Evolutionary conservation across 228 moss, liverwort and hornwort species (phyloP).

Genomic region (Sphagnum fallax): DNA sequence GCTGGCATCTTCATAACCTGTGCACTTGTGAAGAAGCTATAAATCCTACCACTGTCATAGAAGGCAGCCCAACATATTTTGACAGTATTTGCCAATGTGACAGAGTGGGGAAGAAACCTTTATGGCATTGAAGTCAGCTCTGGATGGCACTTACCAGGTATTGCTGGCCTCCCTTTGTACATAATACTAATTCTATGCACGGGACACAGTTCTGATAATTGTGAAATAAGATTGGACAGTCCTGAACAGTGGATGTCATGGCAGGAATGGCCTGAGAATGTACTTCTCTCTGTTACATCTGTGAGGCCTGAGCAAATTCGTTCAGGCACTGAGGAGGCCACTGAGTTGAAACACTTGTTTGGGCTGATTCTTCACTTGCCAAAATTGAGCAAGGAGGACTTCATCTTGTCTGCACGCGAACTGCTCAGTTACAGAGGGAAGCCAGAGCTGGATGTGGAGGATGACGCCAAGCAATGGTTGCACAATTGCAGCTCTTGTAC

Average conservation of each 20-base stretch:
- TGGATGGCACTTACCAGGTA: slow-evolving; percentile 34
- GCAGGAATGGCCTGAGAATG: slow-evolving; percentile 46
- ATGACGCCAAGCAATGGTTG: slow-evolving; percentile 17
- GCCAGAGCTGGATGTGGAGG: slow-evolving; percentile 5
- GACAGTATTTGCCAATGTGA: not conserved
- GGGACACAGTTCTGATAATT: too few species aligned
- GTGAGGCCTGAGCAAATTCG: slow-evolving; percentile 6
- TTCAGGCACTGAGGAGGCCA: slow-evolving; percentile 12
- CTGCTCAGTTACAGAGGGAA: slow-evolving; percentile 18
- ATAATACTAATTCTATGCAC: too few species aligned
- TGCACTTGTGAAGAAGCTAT: too few species aligned
- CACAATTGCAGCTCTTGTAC: slow-evolving; percentile 7
- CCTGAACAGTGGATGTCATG: not conserved
- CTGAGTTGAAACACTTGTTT: slow-evolving; percentile 25
- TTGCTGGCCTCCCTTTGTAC: not conserved
- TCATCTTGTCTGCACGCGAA: slow-evolving; percentile 13
- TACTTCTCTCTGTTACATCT: slow-evolving; percentile 30
- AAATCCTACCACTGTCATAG: too few species aligned
- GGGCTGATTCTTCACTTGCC: slow-evolving; percentile 17
- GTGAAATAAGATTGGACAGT: too few species aligned
- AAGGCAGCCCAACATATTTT: too few species aligned
- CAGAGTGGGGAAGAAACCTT: slow-evolving; percentile 37
- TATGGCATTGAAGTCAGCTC: slow-evolving; percentile 20
- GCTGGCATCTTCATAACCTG: not conserved
- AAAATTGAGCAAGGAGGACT: slow-evolving; percentile 16